Evolutionary conservation across 768 basidiomycete species (phyloP).

Genomic region (Pulveroboletus sp.): DNA sequence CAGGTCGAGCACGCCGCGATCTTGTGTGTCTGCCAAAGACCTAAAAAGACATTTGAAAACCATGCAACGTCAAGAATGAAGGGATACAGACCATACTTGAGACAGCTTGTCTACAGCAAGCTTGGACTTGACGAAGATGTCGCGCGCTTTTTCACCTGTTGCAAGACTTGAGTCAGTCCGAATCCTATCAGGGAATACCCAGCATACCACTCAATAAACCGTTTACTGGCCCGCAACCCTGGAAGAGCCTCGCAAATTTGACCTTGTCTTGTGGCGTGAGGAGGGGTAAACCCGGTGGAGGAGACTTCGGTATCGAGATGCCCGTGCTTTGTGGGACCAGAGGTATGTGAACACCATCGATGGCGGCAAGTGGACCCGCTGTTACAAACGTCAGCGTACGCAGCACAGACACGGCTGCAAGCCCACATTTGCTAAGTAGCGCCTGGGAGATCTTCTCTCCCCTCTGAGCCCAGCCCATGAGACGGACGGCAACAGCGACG

Average conservation of each 20-base stretch:
- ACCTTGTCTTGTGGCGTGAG: conserved; percentile 75
- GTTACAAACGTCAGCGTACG: conserved; percentile 15
- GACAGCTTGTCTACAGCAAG: conserved; percentile 81
- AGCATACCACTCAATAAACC: conserved; percentile 72
- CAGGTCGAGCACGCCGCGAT: conserved; percentile 81
- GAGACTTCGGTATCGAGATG: conserved; percentile 58
- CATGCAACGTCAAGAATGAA: not conserved
- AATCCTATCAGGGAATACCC: not conserved
- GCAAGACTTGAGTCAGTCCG: not conserved
- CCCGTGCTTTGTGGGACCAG: conserved; percentile 54
- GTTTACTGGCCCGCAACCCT: conserved; percentile 61
- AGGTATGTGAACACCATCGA: conserved; percentile 57
- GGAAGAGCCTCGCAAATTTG: conserved; percentile 81
- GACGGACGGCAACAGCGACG: conserved; percentile 80
- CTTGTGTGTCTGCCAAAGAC: conserved; percentile 93
- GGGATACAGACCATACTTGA: conserved; percentile 75
- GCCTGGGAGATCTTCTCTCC: conserved; percentile 64
- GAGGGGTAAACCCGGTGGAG: conserved; percentile 53
- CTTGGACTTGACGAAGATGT: conserved; percentile 88
- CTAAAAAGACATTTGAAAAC: conserved; percentile 35
- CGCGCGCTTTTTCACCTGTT: conserved; percentile 76
- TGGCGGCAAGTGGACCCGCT: conserved; percentile 84
- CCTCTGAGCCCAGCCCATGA: conserved; percentile 91
- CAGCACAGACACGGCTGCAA: not conserved
- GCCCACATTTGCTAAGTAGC: conserved; percentile 67